phyloP scores from a whole-genome alignment of 768 basidiomycete genomes.

The Dictyophora rubrovolvata region DNA sequence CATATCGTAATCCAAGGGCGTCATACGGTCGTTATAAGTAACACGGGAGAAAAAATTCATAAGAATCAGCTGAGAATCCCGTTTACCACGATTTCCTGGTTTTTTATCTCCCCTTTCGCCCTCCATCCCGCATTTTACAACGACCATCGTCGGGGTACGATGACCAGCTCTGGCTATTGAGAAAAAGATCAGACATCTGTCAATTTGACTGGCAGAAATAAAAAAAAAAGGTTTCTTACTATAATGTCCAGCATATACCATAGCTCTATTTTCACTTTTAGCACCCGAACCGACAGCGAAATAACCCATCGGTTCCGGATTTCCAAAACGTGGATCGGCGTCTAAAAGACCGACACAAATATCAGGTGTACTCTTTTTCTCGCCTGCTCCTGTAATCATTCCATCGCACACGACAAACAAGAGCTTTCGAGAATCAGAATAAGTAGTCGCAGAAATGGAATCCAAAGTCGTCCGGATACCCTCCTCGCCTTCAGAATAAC shows the following conservation, averaged over 20 bases:
- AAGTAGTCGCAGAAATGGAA: constrained; percentile 82
- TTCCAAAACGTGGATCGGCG: constrained; percentile 90
- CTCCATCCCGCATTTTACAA: constrained; percentile 96
- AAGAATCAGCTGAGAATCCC: constrained; percentile 95
- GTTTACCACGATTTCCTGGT: constrained; percentile 96
- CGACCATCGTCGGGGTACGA: constrained; percentile 85
- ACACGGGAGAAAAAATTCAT: constrained; percentile 99
- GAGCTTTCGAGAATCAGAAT: constrained; percentile 87
- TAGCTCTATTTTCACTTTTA: constrained; percentile 87
- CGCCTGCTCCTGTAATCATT: constrained; percentile 96
- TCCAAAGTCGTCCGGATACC: constrained; percentile 87
- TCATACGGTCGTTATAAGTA: constrained; percentile 99
- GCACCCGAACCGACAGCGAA: constrained; percentile 80
- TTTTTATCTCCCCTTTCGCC: constrained; percentile 81
- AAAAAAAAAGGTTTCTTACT: constrained; percentile 43
- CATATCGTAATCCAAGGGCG: constrained; percentile 92
- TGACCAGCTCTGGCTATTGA: constrained; percentile 65
- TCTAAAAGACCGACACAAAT: constrained; percentile 88
- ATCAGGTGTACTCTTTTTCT: constrained; percentile 93
- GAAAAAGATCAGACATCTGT: neutral
- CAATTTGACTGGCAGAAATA: constrained; percentile 21
- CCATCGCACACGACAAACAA: constrained; percentile 94
- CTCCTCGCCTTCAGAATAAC: constrained; percentile 95
- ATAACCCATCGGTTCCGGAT: constrained; percentile 92
- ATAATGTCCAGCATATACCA: constrained; percentile 99